phyloP scores from a whole-genome alignment of 1,284 basidiomycete genomes.

The Microstroma glucosiphilum region DNA sequence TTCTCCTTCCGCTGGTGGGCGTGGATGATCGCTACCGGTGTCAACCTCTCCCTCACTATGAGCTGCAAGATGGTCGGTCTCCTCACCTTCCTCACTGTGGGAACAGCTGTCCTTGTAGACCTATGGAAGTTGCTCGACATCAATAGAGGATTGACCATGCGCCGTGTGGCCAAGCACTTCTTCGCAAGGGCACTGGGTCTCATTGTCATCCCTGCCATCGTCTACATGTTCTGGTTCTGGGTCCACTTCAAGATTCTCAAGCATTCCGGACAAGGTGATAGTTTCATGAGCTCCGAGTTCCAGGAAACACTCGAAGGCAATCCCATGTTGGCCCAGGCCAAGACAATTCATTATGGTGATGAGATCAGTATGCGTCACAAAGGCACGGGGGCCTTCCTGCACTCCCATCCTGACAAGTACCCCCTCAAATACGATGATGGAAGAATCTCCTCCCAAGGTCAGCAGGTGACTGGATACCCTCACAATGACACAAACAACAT shows the following conservation, averaged over 20 bases:
- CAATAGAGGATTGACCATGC: constrained; percentile 66
- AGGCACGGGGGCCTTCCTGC: constrained; percentile 83
- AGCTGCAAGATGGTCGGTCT: constrained; percentile 98
- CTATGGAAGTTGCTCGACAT: constrained; percentile 91
- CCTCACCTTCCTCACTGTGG: constrained; percentile 81
- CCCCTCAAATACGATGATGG: constrained; percentile 94
- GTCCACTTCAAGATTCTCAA: constrained; percentile 85
- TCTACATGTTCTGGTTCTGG: constrained; percentile 96
- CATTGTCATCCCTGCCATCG: constrained; percentile 75
- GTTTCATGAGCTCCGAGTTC: constrained; percentile 96
- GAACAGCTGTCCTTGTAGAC: constrained; percentile 83
- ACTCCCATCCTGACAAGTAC: constrained; percentile 84
- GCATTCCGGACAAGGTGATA: constrained; percentile 85
- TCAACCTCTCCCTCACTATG: constrained; percentile 89
- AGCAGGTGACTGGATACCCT: constrained; percentile 97
- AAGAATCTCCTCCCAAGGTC: constrained; percentile 88
- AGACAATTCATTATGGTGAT: constrained; percentile 90
- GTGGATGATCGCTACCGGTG: constrained; percentile 84
- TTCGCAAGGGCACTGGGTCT: constrained; percentile 76
- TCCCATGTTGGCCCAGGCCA: constrained; percentile 79
- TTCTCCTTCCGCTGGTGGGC: constrained; percentile 68
- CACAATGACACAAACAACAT: constrained; percentile 88
- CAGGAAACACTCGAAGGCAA: constrained; percentile 92
- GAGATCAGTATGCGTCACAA: constrained; percentile 81
- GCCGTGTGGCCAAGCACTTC: constrained; percentile 85